These are phyloP conservation scores for Plasmodium cynomolgi DNA, from an alignment of 169 alveolate genomes.

Conservation along the genomic window DNA sequence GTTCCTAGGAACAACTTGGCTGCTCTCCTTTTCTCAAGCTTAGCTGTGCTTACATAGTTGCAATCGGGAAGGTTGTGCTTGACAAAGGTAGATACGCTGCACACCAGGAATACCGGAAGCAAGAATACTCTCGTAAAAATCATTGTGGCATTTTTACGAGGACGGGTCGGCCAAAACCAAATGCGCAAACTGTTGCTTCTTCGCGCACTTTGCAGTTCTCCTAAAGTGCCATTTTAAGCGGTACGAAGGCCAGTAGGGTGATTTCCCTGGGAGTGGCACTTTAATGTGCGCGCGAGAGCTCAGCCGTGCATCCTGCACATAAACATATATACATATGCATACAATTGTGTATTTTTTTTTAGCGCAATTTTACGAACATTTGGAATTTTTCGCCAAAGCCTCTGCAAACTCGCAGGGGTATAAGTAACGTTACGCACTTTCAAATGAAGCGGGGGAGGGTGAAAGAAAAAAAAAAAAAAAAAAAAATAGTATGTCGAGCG, in stretches of 20 bases:
- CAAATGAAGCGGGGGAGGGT: not conserved
- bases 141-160: conserved; percentile 51
- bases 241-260: not conserved
- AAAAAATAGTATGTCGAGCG: not conserved
- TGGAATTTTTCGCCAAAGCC: not conserved
- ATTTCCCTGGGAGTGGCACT: not conserved
- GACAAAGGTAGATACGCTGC: conserved; percentile 29
- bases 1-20: not conserved
- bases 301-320: not conserved
- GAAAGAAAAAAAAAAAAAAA: not conserved
- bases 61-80: not conserved
- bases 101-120: not conserved
- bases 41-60: conserved; percentile 29
- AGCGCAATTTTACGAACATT: not conserved
- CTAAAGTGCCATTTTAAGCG: conserved; percentile 6
- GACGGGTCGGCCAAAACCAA: not conserved
- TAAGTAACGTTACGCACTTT: not conserved
- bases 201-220: not conserved
- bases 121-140: conserved; percentile 16
- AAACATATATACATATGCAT: not conserved
- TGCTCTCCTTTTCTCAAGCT: not conserved
- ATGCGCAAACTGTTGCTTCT: not conserved
- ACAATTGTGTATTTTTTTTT: not conserved
- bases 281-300: not conserved
- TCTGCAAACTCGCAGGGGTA: not conserved